phyloP scores from a whole-genome alignment of 768 basidiomycete genomes.

The Panaeolus cyanescens region DNA sequence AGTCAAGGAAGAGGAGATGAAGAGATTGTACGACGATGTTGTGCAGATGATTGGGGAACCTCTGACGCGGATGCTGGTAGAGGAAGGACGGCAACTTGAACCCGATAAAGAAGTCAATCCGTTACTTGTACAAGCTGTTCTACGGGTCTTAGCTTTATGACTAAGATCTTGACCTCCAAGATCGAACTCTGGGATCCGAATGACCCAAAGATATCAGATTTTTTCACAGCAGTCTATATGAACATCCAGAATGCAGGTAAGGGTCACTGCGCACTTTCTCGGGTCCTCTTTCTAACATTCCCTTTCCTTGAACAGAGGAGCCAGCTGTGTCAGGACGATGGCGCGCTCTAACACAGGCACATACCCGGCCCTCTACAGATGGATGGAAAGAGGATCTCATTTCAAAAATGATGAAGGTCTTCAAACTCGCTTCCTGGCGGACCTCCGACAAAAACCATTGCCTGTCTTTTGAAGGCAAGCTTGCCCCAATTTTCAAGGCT shows the following conservation, averaged over 20 bases:
- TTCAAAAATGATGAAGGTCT: not conserved
- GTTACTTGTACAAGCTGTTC: conserved; percentile 2
- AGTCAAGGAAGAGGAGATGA: not conserved
- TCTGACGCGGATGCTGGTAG: not conserved
- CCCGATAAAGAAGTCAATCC: not conserved
- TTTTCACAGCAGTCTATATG: not conserved
- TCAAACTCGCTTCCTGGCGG: not conserved
- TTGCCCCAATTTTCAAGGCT: not conserved
- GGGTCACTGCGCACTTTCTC: not conserved
- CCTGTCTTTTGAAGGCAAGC: not conserved
- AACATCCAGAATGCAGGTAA: not conserved
- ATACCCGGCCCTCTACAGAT: conserved; percentile 12
- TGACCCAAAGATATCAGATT: not conserved
- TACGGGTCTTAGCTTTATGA: not conserved
- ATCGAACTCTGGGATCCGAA: not conserved
- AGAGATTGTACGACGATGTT: not conserved
- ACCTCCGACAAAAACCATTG: not conserved
- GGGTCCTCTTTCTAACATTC: no score
- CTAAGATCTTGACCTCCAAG: not conserved
- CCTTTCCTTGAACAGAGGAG: not conserved
- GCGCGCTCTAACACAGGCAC: conserved; percentile 1
- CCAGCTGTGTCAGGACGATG: not conserved
- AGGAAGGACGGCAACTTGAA: not conserved
- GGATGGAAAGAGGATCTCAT: conserved; percentile 6
- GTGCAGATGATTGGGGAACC: not conserved